Evolutionary conservation across 1,284 basidiomycete genomes (phyloP).

Genomic region (Vanrija humicola): DNA sequence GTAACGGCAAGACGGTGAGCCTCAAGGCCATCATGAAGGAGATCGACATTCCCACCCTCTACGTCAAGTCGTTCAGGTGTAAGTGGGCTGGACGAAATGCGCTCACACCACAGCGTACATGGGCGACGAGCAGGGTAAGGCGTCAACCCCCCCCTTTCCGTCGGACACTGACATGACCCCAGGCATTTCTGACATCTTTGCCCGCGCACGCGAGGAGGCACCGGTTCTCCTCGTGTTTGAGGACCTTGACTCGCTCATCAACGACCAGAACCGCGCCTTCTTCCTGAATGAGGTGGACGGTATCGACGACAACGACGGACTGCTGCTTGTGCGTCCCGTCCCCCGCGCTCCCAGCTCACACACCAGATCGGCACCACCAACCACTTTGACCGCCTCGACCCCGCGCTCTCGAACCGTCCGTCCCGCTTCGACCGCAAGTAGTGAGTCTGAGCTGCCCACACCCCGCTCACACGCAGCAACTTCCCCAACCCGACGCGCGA

Average conservation of each 20-base stretch:
- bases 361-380: conserved; percentile 68
- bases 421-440: conserved; percentile 81
- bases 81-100: conserved; percentile 4
- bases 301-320: conserved; percentile 62
- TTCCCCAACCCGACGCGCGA: conserved; percentile 59
- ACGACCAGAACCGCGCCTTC: conserved; percentile 68
- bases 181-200: conserved; percentile 22
- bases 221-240: conserved; percentile 74
- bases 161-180: no score
- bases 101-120: background rate
- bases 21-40: conserved; percentile 58
- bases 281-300: conserved; percentile 73
- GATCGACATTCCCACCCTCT: conserved; percentile 57
- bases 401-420: conserved; percentile 67
- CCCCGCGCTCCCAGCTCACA: background rate
- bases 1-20: conserved; percentile 79
- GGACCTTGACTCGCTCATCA: conserved; percentile 75
- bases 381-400: conserved; percentile 71
- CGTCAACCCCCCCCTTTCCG: background rate
- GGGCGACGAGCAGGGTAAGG: conserved; percentile 14
- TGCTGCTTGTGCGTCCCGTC: conserved; percentile 54
- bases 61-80: conserved; percentile 60
- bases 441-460: conserved; percentile 51
- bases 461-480: conserved; percentile 25
- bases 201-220: conserved; percentile 45